phyloP scores from a whole-genome alignment of 192 early-diverging fungal species.

The Pecoramyces ruminantium region DNA sequence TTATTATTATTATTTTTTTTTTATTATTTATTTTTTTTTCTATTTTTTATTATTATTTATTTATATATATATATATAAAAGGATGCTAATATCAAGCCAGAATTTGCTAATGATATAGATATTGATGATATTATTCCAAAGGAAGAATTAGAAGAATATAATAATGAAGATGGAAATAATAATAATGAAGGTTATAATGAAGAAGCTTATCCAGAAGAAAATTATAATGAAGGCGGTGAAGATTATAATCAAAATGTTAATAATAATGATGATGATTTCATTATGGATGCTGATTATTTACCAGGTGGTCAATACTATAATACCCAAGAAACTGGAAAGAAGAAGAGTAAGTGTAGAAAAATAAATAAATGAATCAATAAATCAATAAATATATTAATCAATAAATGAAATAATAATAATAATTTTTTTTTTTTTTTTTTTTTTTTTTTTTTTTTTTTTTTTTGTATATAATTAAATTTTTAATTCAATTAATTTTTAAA shows the following conservation, averaged over 20 bases:
- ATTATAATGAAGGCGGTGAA: slow-evolving; percentile 12
- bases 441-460: slow-evolving; percentile 2
- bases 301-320: slow-evolving; percentile 48
- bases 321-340: slow-evolving; percentile 6
- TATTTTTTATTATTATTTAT: too few relatives aligned
- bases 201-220: slow-evolving; percentile 6
- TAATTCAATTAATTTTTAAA: too few relatives aligned
- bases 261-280: slow-evolving; percentile 50
- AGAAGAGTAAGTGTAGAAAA: slow-evolving; percentile 2
- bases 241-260: slow-evolving; percentile 2
- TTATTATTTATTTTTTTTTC: too few relatives aligned
- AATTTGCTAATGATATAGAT: slow-evolving; percentile 75
- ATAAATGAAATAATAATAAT: too few relatives aligned
- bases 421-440: slow-evolving; percentile 1
- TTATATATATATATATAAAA: not conserved
- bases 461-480: not conserved
- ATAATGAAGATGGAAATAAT: slow-evolving; percentile 14
- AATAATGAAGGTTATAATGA: slow-evolving; percentile 10
- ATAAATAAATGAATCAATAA: too few relatives aligned
- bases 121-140: slow-evolving; percentile 37
- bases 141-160: slow-evolving; percentile 14
- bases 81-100: slow-evolving; percentile 49
- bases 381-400: too few relatives aligned
- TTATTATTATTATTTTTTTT: not conserved
- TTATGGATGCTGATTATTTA: slow-evolving; percentile 84